These are phyloP conservation scores for Verticillium zaregamsianum DNA, from an alignment of 2,329 filamentous ascomycete species.

Conservation along the genomic window DNA sequence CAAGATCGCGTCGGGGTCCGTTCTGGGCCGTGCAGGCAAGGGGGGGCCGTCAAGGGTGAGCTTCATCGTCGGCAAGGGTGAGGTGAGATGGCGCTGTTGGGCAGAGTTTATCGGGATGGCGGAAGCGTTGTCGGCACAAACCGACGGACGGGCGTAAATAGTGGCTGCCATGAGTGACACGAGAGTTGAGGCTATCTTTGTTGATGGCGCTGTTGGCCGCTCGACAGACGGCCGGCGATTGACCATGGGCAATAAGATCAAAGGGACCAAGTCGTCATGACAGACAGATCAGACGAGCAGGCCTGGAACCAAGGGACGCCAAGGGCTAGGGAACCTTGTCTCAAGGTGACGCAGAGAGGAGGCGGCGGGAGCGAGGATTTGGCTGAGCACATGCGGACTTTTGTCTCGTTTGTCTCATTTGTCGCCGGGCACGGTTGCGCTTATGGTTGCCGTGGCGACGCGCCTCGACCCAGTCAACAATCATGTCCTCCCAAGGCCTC, in stretches of 20 bases:
- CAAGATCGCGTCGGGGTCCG: not conserved
- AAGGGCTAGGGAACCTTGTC: not conserved
- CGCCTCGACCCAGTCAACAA: not conserved
- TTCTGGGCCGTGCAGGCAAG: not conserved
- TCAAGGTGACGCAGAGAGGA: not conserved
- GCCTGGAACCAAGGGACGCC: not conserved
- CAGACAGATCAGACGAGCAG: not conserved
- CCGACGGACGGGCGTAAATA: not conserved
- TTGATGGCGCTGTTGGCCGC: not conserved
- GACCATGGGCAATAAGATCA: not conserved
- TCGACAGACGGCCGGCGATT: not conserved
- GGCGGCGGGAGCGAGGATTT: not conserved
- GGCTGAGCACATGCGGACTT: not conserved
- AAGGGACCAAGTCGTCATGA: not conserved
- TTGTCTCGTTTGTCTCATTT: too few relatives aligned
- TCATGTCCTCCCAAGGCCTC: not conserved
- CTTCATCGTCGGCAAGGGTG: not conserved
- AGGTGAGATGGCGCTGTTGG: not conserved
- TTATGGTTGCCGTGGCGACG: not conserved
- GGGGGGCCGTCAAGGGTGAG: not conserved
- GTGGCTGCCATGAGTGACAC: not conserved
- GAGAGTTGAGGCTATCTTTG: not conserved
- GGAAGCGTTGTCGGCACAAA: not conserved
- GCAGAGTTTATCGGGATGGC: not conserved
- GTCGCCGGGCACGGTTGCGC: too few relatives aligned